Base-by-base conservation (phyloP, 129 eudicot genomes). In the Saposhnikovia divaricata region DNA sequence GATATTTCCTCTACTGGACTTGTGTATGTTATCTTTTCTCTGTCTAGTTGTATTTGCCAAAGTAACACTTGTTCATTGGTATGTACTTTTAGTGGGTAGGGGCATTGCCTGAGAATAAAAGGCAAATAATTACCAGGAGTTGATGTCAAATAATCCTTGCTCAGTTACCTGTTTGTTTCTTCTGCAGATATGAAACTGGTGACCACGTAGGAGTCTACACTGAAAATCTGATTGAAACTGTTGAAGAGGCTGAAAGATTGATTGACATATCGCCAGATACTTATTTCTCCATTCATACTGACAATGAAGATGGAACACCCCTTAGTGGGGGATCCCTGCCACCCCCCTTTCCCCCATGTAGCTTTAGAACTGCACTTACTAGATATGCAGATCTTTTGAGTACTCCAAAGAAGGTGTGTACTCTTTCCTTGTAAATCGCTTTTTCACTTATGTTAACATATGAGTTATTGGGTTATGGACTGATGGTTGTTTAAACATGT, bases 341-440 rank as follows among this genome's bases (percentile, higher is more conserved):
- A 16, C 96, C 98, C n/a, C 92, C 96, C 63, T 93, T 93, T 74
- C 93, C 96, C 39, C 97, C 96, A 53, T 93, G 96, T 78, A 79
- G 89, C 38, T 80, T 93, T 61, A 88, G 88, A 12, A 76, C 84
- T 80, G 93, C 96, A 63, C 83, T 90, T 80, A 88, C 93, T 21
- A 80, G 86, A 50, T 89, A 93, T 81, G 96, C 93, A 70, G 98
- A 90, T 86, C 84, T 93, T 28, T 51, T 89, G 80, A 93, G 66
- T 80, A 82, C 96, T 81, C 98, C 98, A 55, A 81, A 86, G 77
- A 93, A 93, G 98, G 97, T 92, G 55, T 11, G 57, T 65, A 9
- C 46, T 72, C 25, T 21, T 40, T 59, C 8, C 34, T 21, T 81
- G 61, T 53, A 51, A 28, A 37, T 48, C 5, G 14, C 63, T 43